These are phyloP conservation scores for Plasmodium inui DNA, from an alignment of 169 alveolate species.

Conservation along the genomic window DNA sequence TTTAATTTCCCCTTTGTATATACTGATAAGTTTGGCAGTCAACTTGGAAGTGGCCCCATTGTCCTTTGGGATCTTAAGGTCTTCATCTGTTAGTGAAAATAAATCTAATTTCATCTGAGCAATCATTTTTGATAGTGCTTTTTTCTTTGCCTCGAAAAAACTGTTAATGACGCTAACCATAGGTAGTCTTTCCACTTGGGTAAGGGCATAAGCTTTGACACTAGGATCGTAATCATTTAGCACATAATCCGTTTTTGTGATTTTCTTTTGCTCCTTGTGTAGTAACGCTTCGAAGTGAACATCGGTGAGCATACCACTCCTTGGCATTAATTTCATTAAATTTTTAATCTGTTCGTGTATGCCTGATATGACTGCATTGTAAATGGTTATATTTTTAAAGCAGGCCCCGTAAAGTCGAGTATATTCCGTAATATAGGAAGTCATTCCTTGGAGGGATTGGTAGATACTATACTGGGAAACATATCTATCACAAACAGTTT, in stretches of 20 bases:
- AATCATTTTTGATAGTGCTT: constrained; percentile 10
- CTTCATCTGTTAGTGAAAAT: constrained; percentile 6
- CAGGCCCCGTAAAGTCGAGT: constrained; percentile 28
- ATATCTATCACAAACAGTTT: not conserved
- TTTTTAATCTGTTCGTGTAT: constrained; percentile 25
- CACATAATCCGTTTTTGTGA: not conserved
- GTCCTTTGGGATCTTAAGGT: not conserved
- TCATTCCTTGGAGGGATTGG: not conserved
- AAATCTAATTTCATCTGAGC: constrained; percentile 40
- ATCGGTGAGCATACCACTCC: not conserved
- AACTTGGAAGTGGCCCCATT: not conserved
- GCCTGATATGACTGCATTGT: constrained; percentile 6
- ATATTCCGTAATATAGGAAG: not conserved
- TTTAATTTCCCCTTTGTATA: constrained; percentile 32
- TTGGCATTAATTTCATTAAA: constrained; percentile 24
- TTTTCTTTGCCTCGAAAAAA: constrained; percentile 51
- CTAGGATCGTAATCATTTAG: constrained; percentile 11
- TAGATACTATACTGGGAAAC: not conserved
- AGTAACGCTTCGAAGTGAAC: constrained; percentile 23
- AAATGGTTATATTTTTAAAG: constrained; percentile 27
- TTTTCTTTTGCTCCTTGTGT: not conserved
- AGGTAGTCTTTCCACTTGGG: constrained; percentile 33
- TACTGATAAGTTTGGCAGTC: not conserved
- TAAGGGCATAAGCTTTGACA: constrained; percentile 26
- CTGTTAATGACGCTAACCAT: constrained; percentile 27